Percentiles rank a stretch among this genome's conserved stretches.
Conservation (phyloP, 2,329 filamentous ascomycete genomes). For the Diaporthe sp. region DNA sequence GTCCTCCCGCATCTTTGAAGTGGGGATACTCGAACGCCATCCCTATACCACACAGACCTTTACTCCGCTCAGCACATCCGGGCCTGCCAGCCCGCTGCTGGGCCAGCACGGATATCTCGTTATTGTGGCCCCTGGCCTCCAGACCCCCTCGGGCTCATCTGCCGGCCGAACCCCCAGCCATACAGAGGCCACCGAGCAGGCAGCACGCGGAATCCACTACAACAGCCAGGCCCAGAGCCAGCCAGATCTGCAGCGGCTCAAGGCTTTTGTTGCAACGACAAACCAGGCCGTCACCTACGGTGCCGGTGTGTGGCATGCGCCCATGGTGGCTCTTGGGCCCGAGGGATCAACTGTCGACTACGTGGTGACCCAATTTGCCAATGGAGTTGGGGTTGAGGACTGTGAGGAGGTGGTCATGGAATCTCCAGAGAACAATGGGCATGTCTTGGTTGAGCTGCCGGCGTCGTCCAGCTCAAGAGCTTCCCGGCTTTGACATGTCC, state of each 20-base stretch:
- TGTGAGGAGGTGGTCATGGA: slow-evolving; percentile 81
- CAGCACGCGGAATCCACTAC: slow-evolving; percentile 1
- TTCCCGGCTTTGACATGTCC: slow-evolving; percentile 5
- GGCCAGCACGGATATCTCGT: slow-evolving; percentile 76
- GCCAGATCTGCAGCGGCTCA: slow-evolving; percentile 79
- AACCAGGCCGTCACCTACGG: slow-evolving; percentile 92
- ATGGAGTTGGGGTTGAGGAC: slow-evolving; percentile 86
- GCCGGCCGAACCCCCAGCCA: background rate
- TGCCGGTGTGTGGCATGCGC: slow-evolving; percentile 94
- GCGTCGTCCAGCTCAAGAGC: background rate
- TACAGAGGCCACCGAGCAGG: background rate
- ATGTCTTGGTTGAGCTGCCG: slow-evolving; percentile 33
- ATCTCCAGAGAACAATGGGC: slow-evolving; percentile 26
- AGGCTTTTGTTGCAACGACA: slow-evolving; percentile 83
- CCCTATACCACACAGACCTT: slow-evolving; percentile 97
- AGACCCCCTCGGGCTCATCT: background rate
- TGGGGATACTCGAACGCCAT: slow-evolving; percentile 88
- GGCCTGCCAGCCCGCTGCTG: slow-evolving; percentile 44
- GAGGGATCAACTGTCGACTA: slow-evolving; percentile 78
- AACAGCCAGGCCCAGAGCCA: slow-evolving; percentile 15
- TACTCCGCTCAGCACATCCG: slow-evolving; percentile 74
- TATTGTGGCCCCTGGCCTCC: slow-evolving; percentile 85
- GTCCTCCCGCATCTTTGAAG: slow-evolving; percentile 65
- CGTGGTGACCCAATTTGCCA: slow-evolving; percentile 89
- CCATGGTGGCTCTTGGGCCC: slow-evolving; percentile 88